phyloP scores from a whole-genome alignment of 768 basidiomycete species.

The Leccinum rimulosum region DNA sequence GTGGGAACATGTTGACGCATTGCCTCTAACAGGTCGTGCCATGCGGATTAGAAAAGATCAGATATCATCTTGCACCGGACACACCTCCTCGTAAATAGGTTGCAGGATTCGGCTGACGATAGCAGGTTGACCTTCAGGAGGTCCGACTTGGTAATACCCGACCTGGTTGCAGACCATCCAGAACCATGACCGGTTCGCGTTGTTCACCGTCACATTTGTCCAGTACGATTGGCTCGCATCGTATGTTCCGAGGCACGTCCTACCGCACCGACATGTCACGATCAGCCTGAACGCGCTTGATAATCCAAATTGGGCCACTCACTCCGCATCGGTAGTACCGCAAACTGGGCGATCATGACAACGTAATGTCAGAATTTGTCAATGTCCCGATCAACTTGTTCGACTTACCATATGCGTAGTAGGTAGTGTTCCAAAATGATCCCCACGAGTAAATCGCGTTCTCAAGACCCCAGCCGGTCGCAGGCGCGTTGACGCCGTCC shows the following conservation, averaged over 20 bases:
- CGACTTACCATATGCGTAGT: slow-evolving; percentile 6
- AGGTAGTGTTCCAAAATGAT: neutral
- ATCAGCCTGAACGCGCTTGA: neutral
- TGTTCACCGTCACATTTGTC: slow-evolving; percentile 56
- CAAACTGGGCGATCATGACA: slow-evolving; percentile 41
- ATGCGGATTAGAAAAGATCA: neutral
- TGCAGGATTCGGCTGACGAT: neutral
- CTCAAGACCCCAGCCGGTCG: neutral
- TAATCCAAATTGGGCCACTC: slow-evolving; percentile 21
- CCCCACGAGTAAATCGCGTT: neutral
- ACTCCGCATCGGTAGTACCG: slow-evolving; percentile 36
- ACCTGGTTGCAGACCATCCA: slow-evolving; percentile 79
- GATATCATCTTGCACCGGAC: neutral
- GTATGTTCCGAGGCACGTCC: slow-evolving; percentile 43
- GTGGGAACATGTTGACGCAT: neutral
- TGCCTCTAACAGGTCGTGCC: neutral
- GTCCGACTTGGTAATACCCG: slow-evolving; percentile 46
- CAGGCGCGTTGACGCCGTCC: neutral
- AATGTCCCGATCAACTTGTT: neutral
- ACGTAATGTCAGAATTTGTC: neutral
- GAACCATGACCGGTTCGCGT: slow-evolving; percentile 58
- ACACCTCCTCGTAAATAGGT: neutral
- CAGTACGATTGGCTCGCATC: slow-evolving; percentile 41
- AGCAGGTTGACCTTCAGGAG: slow-evolving; percentile 24
- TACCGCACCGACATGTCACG: neutral